Evolutionary conservation across 305 asterid species (phyloP).

Genomic region (Nicotiana rustica): DNA sequence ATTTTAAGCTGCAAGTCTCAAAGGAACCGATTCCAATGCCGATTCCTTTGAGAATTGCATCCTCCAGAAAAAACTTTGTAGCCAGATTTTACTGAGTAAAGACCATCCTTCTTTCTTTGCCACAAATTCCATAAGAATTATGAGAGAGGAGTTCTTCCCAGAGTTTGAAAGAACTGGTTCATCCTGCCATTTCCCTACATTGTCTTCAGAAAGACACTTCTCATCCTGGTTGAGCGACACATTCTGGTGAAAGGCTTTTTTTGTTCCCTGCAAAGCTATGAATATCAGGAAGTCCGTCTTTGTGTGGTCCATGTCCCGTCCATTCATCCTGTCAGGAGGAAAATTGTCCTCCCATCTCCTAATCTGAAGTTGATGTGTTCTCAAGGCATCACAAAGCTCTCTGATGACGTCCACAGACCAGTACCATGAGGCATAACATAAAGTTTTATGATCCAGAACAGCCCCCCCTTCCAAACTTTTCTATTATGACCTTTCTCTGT

Average conservation of each 20-base stretch:
- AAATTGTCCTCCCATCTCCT: background rate
- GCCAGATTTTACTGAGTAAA: background rate
- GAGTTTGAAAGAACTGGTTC: conserved; percentile 6
- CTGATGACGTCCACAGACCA: conserved; percentile 3
- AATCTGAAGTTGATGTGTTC: conserved; percentile 17
- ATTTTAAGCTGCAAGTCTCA: background rate
- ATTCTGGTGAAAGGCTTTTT: conserved; percentile 25
- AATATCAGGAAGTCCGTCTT: background rate
- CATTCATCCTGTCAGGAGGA: background rate
- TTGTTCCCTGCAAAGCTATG: conserved; percentile 13
- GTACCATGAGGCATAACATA: background rate
- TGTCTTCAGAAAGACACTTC: background rate
- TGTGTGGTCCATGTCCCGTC: conserved; percentile 2
- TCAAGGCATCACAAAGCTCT: background rate
- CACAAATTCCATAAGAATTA: conserved; percentile 4
- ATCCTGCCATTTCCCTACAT: conserved; percentile 9
- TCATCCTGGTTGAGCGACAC: background rate
- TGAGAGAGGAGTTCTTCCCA: background rate
- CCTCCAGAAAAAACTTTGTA: conserved; percentile 14
- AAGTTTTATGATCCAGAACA: conserved; percentile 9
- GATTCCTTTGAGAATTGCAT: background rate
- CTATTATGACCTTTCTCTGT: background rate
- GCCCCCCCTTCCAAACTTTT: background rate
- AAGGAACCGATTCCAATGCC: background rate
- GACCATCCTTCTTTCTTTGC: background rate